A percentile compares a stretch with the other conserved stretches of the same genome.
Evolutionary conservation across 2,329 filamentous ascomycete genomes (phyloP).

Genomic region (Tolypocladium album): DNA sequence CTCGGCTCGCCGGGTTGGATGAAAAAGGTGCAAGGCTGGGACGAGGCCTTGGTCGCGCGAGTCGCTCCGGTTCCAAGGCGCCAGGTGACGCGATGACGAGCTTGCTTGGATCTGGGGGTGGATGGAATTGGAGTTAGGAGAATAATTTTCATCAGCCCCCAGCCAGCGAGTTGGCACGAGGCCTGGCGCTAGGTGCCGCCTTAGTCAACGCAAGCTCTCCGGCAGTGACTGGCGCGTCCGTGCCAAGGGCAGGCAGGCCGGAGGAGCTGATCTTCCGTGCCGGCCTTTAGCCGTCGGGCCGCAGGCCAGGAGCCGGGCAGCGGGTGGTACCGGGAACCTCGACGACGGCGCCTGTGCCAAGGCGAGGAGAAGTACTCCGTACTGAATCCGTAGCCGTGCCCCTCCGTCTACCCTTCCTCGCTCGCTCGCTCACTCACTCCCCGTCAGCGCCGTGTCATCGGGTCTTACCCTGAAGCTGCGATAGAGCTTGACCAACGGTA

Average conservation of each 20-base stretch:
- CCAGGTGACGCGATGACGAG: slow-evolving; percentile 20
- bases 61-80: slow-evolving; percentile 14
- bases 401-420: too few species aligned
- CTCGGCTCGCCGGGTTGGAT: background rate
- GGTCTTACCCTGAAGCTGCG: background rate
- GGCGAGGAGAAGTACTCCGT: background rate
- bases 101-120: slow-evolving; percentile 12
- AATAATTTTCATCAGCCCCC: slow-evolving; percentile 24
- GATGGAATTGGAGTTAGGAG: slow-evolving; percentile 17
- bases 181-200: background rate
- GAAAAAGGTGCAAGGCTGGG: slow-evolving; percentile 10
- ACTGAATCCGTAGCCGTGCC: background rate
- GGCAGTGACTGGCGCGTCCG: too few species aligned
- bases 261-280: background rate
- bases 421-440: background rate
- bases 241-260: background rate
- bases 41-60: slow-evolving; percentile 11
- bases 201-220: background rate
- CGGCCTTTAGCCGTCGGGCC: background rate
- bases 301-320: background rate
- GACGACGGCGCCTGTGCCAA: fast-evolving
- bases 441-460: background rate
- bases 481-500: background rate
- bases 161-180: background rate
- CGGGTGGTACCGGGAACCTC: background rate